Base-by-base conservation (phyloP, 805 yeast species). In the Crinitomyces ghanaensis region DNA sequence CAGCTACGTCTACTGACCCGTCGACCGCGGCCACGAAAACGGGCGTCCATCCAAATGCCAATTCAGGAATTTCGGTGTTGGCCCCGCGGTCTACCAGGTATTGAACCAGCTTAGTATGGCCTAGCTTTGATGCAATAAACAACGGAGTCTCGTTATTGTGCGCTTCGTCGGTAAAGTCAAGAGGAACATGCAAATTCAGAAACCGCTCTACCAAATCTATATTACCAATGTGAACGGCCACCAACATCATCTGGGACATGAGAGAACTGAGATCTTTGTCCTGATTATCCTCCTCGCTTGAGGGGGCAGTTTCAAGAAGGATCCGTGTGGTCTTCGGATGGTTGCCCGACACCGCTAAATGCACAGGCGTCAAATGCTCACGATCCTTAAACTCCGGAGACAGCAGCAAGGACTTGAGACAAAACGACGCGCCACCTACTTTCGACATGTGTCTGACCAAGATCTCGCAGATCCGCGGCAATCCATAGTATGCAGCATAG, bases 31-130 rank as follows among this genome's bases (percentile, higher is more conserved):
- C 93, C 33, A 75, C 72, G 52, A 88, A 84, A 4, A 88, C 62
- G 4, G 97, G 95, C 1, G 95, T 83, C 96, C 97, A 88, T 0
- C 93, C 93, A 57, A 82, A 86, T 1, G 80, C 66, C 4, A 57
- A 50, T 48, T 88, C 97, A 0, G 77, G 71, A 33, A 82, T 60
- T 50, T 86, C 95, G 1, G 85, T 58, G 43, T 77, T 62, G 1
- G 95, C 94, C 7, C 73, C 72, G 11, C 63, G 56, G 6, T 60
- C 51, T 2, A 81, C 66, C 35, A 88, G 60, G 31, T 58, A 53
- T 39, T 67, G 60, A 5, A 76, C 82, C 15, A 77, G 57, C 1
- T 66, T 66, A 6, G 56, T 39, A 34, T 66, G 56, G 48, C 79
- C 72, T 49, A 75, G 56, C 51, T 78, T 82, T 1, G 85, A 59